Conservation (phyloP, 305 asterid species). For the Fraxinus floribunda region DNA sequence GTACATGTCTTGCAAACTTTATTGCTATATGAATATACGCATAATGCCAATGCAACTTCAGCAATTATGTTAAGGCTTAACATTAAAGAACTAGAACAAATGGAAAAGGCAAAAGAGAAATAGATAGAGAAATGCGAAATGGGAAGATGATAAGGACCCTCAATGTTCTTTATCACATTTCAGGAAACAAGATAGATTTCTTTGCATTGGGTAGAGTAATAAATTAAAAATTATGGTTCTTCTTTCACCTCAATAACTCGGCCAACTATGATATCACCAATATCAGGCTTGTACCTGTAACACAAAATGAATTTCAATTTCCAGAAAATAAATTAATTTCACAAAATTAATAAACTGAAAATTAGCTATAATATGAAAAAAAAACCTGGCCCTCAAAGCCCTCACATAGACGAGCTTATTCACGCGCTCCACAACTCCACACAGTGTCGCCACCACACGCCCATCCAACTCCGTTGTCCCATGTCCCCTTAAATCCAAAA, state of each 20-base stretch:
- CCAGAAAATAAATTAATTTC: background rate
- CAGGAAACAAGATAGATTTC: background rate
- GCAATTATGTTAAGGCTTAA: background rate
- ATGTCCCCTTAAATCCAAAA: slow-evolving; percentile 68
- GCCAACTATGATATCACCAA: slow-evolving; percentile 84
- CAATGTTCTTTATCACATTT: background rate
- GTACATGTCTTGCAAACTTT: background rate
- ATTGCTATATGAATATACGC: background rate
- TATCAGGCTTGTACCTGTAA: slow-evolving; percentile 85
- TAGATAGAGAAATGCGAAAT: background rate
- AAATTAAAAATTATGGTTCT: background rate
- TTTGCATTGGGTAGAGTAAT: background rate
- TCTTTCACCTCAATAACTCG: slow-evolving; percentile 77
- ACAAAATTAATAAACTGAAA: background rate
- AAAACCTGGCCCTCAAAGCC: slow-evolving; percentile 73
- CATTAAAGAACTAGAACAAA: background rate
- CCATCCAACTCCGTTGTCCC: slow-evolving; percentile 81
- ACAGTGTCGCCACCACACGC: slow-evolving; percentile 65
- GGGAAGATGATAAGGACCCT: background rate
- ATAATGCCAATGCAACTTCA: background rate
- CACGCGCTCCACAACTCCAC: slow-evolving; percentile 96
- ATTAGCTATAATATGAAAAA: background rate
- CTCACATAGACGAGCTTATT: slow-evolving; percentile 85
- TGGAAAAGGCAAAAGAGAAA: background rate
- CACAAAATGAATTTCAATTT: background rate